Conservation (phyloP, 805 yeast species). For the Priceomyces melissophilus region DNA sequence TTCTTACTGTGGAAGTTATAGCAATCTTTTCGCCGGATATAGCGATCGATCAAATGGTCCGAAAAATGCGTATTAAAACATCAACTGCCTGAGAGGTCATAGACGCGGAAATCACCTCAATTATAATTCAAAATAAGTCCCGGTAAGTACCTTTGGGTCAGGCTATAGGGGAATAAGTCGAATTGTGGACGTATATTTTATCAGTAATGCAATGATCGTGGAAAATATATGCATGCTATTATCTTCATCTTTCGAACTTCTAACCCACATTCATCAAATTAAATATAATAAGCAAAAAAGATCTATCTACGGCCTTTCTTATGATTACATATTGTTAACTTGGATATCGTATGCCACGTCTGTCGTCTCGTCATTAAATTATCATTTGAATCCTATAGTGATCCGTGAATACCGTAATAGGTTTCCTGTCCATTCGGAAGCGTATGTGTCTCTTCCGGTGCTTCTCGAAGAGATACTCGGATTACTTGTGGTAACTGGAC, state of each 20-base stretch:
- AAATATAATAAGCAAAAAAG: conserved; percentile 11
- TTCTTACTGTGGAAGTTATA: no score
- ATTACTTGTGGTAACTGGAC: conserved; percentile 9
- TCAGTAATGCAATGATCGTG: conserved; percentile 1
- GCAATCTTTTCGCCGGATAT: no score
- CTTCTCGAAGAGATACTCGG: conserved; percentile 14
- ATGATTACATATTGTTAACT: conserved; percentile 11
- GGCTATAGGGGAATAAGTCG: no score
- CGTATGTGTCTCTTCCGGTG: conserved; percentile 15
- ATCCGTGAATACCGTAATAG: conserved; percentile 15
- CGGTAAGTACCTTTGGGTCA: no score
- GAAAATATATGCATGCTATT: conserved; percentile 1
- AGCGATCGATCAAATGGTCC: no score
- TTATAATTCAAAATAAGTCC: no score
- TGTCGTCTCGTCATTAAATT: conserved; percentile 8
- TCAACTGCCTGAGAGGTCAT: no score
- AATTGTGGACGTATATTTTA: no score
- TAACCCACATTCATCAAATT: conserved; percentile 9
- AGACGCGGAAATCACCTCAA: no score
- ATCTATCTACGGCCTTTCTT: conserved; percentile 18
- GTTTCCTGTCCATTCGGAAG: conserved; percentile 30
- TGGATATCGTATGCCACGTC: conserved; percentile 6
- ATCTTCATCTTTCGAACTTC: conserved; percentile 5
- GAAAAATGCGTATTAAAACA: no score
- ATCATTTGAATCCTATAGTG: conserved; percentile 6